phyloP scores from a whole-genome alignment of 176 grass and related monocot genomes.

The Carex pumila region DNA sequence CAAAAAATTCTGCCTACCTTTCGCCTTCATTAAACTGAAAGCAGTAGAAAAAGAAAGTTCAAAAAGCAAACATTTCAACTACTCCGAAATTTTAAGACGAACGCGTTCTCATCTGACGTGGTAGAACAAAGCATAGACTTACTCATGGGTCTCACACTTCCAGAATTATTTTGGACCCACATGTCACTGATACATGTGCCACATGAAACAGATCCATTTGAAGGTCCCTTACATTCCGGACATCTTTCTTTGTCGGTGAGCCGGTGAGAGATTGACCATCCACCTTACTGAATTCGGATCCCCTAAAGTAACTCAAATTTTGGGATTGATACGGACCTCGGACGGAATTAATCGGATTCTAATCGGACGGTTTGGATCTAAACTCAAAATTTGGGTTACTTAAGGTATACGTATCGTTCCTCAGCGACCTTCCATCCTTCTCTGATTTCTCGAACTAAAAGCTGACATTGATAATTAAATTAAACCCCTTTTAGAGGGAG shows the following conservation, averaged over 20 bases:
- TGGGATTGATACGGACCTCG: too few species aligned
- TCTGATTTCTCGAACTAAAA: constrained; percentile 1
- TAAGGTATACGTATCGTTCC: too few species aligned
- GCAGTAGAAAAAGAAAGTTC: background rate
- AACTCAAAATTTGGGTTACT: too few species aligned
- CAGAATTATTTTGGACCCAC: background rate
- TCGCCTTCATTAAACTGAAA: constrained; percentile 9
- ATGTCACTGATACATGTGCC: background rate
- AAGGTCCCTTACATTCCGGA: background rate
- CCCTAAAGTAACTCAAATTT: too few species aligned
- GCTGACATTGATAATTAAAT: constrained; percentile 15
- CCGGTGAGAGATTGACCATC: constrained; percentile 24
- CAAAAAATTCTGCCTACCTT: background rate
- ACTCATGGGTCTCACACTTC: background rate
- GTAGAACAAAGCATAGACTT: background rate
- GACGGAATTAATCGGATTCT: too few species aligned
- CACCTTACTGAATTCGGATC: too few species aligned
- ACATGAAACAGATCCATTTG: background rate
- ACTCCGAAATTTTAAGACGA: background rate
- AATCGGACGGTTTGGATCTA: too few species aligned
- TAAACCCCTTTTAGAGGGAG: constrained; percentile 1
- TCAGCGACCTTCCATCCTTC: constrained; percentile 13
- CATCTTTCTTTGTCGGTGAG: constrained; percentile 25
- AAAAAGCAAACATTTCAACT: constrained; percentile 11
- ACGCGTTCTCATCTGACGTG: background rate